Base-by-base conservation (phyloP, 805 yeast species). In the Saccharomycopsis fodiens region DNA sequence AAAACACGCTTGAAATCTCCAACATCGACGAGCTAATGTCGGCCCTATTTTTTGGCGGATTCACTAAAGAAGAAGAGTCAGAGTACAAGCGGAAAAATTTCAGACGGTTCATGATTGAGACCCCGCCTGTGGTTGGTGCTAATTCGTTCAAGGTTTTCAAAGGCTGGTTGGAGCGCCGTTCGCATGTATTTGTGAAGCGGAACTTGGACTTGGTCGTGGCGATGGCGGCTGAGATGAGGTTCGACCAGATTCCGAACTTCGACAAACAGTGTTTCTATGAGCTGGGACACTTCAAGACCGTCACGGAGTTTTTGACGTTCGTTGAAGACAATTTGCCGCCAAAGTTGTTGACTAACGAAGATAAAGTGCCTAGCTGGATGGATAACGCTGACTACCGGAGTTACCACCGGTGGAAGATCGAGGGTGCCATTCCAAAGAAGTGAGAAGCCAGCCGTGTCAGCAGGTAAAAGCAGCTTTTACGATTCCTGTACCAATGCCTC, bases 401-500 rank as follows among this genome's bases (percentile, higher is more conserved):
- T 6, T 25, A 25, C 10, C 6, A 25, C 6, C 6, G 29, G 10
- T 25, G 29, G 29, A 21, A 17, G 40, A n/a, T 16, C 15, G 31
- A 29, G 15, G 10, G 12, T n/a, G 25, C 17, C 20, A 37, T 16
- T 7, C 10, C 22, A 25, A 15, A 7, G 13, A 23, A 17, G 32
- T 30, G 29, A 32, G 39, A n/a, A n/a, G n/a, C n/a, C n/a, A n/a
- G n/a, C n/a, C n/a, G 17, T 20, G 20, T n/a, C 23, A 30, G 19
- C 35, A 23, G n/a, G 8, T 35, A 19, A 35, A 41, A 37, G 25
- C 22, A 12, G n/a, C 16, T 29, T 40, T 30, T 29, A 29, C 23
- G 8, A 5, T 16, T n/a, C n/a, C n/a, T 19, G 12, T 15, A 52
- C 8, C 3, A 55, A 31, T 35, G 40, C 25, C 21, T 70, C 69